Evolutionary conservation across 2,329 filamentous ascomycete genomes (phyloP).

Genomic region (Aureobasidium vineae): DNA sequence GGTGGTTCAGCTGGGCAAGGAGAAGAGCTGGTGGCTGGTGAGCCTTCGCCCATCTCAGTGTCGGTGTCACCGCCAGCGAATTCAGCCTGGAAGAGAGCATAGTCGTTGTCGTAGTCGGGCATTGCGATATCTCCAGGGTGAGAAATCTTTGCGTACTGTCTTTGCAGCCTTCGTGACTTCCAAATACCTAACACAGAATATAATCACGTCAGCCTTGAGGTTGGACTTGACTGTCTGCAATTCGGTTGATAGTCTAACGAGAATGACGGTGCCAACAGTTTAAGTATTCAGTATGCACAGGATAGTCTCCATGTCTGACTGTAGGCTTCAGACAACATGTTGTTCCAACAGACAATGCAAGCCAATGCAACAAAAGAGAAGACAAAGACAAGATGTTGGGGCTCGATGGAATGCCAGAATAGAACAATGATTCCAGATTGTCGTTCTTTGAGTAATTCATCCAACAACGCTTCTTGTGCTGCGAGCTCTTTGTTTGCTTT

Average conservation of each 20-base stretch:
- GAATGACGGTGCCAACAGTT: background rate
- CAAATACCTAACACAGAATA: background rate
- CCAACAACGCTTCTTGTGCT: background rate
- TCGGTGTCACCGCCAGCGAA: background rate
- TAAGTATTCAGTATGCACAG: background rate
- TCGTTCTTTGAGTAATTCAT: background rate
- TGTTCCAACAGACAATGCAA: background rate
- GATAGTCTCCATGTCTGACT: background rate
- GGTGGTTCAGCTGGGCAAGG: background rate
- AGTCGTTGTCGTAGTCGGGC: slow-evolving; percentile 1
- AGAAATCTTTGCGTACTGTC: background rate
- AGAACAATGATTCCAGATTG: background rate
- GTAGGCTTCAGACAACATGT: background rate
- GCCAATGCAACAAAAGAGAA: background rate
- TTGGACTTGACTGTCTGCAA: background rate
- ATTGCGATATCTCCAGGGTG: background rate
- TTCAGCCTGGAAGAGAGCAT: background rate
- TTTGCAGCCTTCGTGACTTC: background rate
- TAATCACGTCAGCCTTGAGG: background rate
- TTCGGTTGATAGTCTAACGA: background rate
- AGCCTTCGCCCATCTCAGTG: background rate
- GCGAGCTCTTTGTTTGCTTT: background rate
- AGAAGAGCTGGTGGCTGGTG: background rate
- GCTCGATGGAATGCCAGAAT: background rate
- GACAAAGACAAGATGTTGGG: background rate